Evolutionary conservation across 2,329 filamentous ascomycete genomes (phyloP).

Genomic region (Corynespora cassiicola): DNA sequence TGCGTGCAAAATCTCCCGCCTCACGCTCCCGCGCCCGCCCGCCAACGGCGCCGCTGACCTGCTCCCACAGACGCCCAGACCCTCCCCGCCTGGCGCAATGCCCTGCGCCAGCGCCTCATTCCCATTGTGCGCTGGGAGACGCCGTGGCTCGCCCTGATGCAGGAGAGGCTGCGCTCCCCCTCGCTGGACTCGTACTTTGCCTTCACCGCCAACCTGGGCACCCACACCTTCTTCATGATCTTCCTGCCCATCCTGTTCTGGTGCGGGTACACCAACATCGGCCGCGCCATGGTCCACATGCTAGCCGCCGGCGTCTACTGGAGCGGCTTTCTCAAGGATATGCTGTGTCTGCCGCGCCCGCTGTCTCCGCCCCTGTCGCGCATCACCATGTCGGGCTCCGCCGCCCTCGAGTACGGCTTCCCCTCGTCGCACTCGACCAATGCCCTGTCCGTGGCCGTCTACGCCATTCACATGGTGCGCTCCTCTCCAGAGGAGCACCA

Average conservation of each 20-base stretch:
- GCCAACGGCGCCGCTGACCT: slow-evolving; percentile 21
- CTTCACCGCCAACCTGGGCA: slow-evolving; percentile 93
- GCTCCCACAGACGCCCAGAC: slow-evolving; percentile 73
- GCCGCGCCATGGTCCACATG: slow-evolving; percentile 61
- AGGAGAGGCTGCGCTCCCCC: slow-evolving; percentile 79
- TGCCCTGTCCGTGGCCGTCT: slow-evolving; percentile 90
- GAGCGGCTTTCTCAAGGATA: slow-evolving; percentile 93
- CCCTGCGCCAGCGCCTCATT: slow-evolving; percentile 78
- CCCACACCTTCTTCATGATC: slow-evolving; percentile 99
- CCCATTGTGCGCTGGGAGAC: slow-evolving; percentile 94
- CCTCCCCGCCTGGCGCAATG: slow-evolving; percentile 88
- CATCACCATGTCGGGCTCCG: slow-evolving; percentile 97
- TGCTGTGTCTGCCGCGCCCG: slow-evolving; percentile 89
- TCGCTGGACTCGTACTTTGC: slow-evolving; percentile 96
- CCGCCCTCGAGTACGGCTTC: slow-evolving; percentile 94
- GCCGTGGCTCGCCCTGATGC: slow-evolving; percentile 86
- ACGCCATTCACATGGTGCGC: slow-evolving; percentile 75
- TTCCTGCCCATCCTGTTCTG: slow-evolving; percentile 94
- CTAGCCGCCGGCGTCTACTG: slow-evolving; percentile 70
- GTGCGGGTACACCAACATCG: slow-evolving; percentile 86
- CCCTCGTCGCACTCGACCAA: slow-evolving; percentile 98
- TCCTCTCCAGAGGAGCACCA: slow-evolving; percentile 68
- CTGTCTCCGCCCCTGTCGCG: slow-evolving; percentile 89
- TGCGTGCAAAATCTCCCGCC: slow-evolving; percentile 31
- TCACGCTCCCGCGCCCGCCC: slow-evolving; percentile 5